A percentile compares a stretch with the other conserved stretches of the same genome.
phyloP scores from a whole-genome alignment of 208 protist species.

The Naegleria lovaniensis region DNA sequence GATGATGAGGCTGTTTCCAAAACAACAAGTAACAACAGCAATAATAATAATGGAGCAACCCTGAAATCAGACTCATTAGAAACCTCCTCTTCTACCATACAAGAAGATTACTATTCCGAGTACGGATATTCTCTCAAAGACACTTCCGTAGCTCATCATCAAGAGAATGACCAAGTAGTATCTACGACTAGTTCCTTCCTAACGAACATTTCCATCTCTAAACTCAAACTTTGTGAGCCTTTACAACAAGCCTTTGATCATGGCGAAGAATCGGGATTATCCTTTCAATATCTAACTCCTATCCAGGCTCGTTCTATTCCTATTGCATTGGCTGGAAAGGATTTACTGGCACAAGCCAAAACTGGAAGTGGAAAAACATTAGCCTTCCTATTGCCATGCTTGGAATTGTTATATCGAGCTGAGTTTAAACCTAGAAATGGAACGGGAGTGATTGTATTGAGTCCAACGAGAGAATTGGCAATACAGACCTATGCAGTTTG shows the following conservation, averaged over 20 bases:
- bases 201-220: neutral
- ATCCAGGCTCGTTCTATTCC: conserved; percentile 87
- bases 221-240: neutral
- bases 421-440: conserved; percentile 90
- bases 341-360: conserved; percentile 83
- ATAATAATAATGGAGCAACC: no score
- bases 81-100: no score
- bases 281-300: conserved; percentile 84
- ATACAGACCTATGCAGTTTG: conserved; percentile 95
- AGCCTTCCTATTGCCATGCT: conserved; percentile 95
- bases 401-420: conserved; percentile 88
- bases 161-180: neutral
- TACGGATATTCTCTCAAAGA: neutral
- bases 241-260: neutral
- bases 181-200: neutral
- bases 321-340: conserved; percentile 66
- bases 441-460: conserved; percentile 91
- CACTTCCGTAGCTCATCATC: neutral
- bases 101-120: neutral
- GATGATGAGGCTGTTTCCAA: no score
- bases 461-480: conserved; percentile 96
- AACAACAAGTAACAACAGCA: no score
- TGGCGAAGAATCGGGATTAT: neutral
- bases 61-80: no score
- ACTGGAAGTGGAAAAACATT: conserved; percentile 93